Percentiles rank a stretch among this genome's conserved stretches.
Evolutionary conservation across 1,139 yeast genomes (phyloP).

Genomic region (Geotrichum aggregatum): DNA sequence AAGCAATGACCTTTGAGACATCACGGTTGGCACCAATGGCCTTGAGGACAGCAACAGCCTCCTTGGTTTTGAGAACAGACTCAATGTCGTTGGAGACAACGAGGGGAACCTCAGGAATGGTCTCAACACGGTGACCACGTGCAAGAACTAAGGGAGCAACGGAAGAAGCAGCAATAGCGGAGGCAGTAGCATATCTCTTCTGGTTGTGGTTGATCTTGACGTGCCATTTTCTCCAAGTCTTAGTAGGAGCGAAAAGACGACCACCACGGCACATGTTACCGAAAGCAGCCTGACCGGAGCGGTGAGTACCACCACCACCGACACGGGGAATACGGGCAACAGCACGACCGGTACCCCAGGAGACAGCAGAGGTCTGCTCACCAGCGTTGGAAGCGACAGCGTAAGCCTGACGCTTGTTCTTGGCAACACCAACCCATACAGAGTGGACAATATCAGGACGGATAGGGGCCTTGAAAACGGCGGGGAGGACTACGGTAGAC

Average conservation of each 20-base stretch:
- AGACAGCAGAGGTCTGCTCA: slow-evolving; percentile 99
- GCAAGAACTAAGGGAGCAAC: slow-evolving; percentile 98
- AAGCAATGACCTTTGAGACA: slow-evolving; percentile 95
- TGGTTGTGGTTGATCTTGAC: slow-evolving; percentile 99
- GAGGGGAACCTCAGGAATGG: slow-evolving; percentile 97
- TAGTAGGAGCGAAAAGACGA: slow-evolving; percentile 99
- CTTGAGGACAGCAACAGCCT: slow-evolving; percentile 96
- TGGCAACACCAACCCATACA: slow-evolving; percentile 96
- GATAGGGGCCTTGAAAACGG: slow-evolving; percentile 99
- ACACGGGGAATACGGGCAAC: slow-evolving; percentile 99
- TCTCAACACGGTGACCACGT: slow-evolving; percentile 99
- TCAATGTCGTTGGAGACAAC: slow-evolving; percentile 93
- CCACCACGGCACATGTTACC: slow-evolving; percentile 99
- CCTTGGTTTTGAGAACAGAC: slow-evolving; percentile 94
- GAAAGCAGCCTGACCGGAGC: slow-evolving; percentile 99
- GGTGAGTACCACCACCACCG: slow-evolving; percentile 99
- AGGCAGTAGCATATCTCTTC: slow-evolving; percentile 99
- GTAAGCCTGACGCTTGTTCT: slow-evolving; percentile 99
- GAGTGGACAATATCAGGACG: slow-evolving; percentile 99
- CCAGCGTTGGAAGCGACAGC: slow-evolving; percentile 99
- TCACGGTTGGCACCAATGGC: slow-evolving; percentile 99
- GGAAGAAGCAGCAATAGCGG: slow-evolving; percentile 99
- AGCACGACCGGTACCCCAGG: slow-evolving; percentile 99
- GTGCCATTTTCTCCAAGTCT: slow-evolving; percentile 99
- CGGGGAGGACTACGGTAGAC: slow-evolving; percentile 89